Evolutionary conservation across 768 basidiomycete genomes (phyloP).

Genomic region (Coprinellus micaceus): DNA sequence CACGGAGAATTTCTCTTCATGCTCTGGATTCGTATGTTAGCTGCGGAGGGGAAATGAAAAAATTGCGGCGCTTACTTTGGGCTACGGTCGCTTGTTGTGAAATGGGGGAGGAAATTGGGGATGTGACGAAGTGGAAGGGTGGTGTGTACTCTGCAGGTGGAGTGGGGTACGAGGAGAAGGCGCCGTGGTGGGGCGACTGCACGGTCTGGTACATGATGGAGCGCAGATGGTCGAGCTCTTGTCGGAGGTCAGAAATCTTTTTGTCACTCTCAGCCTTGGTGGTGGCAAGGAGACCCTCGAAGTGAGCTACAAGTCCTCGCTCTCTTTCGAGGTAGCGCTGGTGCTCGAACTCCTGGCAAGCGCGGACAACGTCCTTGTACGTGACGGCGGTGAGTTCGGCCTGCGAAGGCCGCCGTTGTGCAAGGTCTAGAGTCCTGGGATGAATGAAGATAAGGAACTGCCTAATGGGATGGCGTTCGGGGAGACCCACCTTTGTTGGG

Average conservation of each 20-base stretch:
- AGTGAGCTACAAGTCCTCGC: constrained; percentile 51
- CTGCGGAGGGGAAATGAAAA: neutral
- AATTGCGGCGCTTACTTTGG: constrained; percentile 22
- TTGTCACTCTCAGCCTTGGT: constrained; percentile 9
- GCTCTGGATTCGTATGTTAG: neutral
- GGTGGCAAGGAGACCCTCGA: constrained; percentile 2
- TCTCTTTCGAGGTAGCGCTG: constrained; percentile 66
- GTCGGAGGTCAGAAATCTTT: constrained; percentile 15
- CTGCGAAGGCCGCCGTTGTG: neutral
- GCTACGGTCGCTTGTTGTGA: constrained; percentile 33
- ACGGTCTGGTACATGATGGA: neutral
- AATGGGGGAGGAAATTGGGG: constrained; percentile 36
- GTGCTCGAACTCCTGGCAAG: constrained; percentile 44
- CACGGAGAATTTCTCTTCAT: neutral
- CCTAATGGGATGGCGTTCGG: constrained; percentile 24
- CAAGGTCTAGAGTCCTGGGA: neutral
- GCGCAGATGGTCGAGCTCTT: constrained; percentile 15
- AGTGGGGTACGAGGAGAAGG: no score
- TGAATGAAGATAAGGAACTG: neutral
- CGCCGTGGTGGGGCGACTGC: no score
- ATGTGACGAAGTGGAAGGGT: constrained; percentile 16
- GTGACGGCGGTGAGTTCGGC: constrained; percentile 25
- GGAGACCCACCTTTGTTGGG: constrained; percentile 2
- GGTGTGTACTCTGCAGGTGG: neutral
- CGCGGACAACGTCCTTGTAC: constrained; percentile 60